These are phyloP conservation scores for Saposhnikovia divaricata DNA, from an alignment of 129 eudicot genomes.

Conservation along the genomic window DNA sequence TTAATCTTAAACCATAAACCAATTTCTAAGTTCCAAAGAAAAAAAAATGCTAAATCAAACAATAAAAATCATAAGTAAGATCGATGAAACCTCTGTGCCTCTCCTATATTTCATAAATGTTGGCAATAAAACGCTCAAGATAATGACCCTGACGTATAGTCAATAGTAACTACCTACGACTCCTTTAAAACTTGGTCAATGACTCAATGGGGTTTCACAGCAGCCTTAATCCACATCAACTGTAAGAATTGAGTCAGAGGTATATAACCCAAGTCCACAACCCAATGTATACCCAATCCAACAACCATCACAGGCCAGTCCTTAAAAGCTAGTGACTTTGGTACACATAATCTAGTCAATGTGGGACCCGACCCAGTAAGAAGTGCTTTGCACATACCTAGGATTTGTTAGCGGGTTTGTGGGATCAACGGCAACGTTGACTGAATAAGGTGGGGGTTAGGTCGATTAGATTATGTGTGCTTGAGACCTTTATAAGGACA, in stretches of 20 bases:
- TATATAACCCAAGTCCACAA: too few species aligned
- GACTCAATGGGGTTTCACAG: not conserved
- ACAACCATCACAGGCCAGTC: too few species aligned
- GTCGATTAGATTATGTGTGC: too few species aligned
- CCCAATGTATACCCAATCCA: too few species aligned
- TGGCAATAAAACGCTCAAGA: not conserved
- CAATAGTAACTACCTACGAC: not conserved
- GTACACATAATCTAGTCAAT: too few species aligned
- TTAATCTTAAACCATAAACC: not conserved
- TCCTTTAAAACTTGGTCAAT: not conserved
- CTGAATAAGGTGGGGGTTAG: too few species aligned
- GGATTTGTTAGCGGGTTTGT: too few species aligned
- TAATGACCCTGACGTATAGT: not conserved
- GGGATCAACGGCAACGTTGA: too few species aligned
- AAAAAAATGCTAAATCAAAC: not conserved
- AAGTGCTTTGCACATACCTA: too few species aligned
- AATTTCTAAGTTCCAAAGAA: not conserved
- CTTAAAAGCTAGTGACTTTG: too few species aligned
- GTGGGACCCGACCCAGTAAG: too few species aligned
- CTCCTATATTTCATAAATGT: not conserved
- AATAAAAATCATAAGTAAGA: not conserved
- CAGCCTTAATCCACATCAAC: not conserved
- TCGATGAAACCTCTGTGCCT: not conserved
- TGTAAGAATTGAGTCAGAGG: not conserved
- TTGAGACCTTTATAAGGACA: too few species aligned